phyloP scores from a whole-genome alignment of 139 green algal genomes.

The Pycnococcus provasolii region DNA sequence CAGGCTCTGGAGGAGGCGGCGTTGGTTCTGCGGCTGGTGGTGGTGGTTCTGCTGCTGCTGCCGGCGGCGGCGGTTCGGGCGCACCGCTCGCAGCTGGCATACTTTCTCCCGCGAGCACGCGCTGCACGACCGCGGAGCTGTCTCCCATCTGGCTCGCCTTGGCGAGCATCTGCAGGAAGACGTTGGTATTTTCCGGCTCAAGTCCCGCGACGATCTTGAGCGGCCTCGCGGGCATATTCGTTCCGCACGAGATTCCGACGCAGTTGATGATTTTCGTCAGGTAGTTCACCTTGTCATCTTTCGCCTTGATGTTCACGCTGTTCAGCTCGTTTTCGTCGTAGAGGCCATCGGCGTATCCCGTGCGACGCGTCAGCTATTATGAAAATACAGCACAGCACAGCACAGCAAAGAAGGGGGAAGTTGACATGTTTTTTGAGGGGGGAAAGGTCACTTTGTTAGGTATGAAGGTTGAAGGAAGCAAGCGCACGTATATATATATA shows the following conservation, averaged over 20 bases:
- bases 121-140: conserved; percentile 17
- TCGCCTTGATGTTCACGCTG: conserved; percentile 60
- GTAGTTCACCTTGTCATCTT: conserved; percentile 62
- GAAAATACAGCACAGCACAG: neutral
- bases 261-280: conserved; percentile 58
- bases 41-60: neutral
- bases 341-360: conserved; percentile 59
- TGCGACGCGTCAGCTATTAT: conserved; percentile 48
- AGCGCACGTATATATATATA: too few relatives aligned
- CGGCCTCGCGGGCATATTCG: conserved; percentile 50
- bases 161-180: conserved; percentile 63
- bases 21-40: neutral
- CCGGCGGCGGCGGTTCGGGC: too few relatives aligned
- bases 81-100: neutral
- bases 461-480: too few relatives aligned
- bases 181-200: conserved; percentile 71
- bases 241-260: conserved; percentile 36
- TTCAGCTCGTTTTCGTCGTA: conserved; percentile 52
- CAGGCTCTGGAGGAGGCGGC: neutral
- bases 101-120: conserved; percentile 8
- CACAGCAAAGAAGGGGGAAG: too few relatives aligned
- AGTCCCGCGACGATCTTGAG: conserved; percentile 71
- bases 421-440: too few relatives aligned
- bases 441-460: too few relatives aligned
- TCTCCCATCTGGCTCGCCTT: conserved; percentile 21